Conservation (phyloP, 352 stramenopile genomes). For the Phytophthora lateralis region DNA sequence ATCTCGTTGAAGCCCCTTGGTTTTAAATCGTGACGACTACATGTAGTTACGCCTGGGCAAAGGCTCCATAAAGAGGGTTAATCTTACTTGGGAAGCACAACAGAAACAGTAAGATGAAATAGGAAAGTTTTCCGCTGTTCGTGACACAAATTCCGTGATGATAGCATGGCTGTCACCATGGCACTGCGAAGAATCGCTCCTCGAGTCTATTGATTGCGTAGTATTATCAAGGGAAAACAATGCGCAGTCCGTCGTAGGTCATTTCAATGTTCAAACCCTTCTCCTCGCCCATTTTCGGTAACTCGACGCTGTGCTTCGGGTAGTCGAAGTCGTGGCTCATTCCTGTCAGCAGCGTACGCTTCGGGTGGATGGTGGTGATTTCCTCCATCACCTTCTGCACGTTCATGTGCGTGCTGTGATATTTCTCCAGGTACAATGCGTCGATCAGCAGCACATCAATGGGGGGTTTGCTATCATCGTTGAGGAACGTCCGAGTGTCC, state of each 20-base stretch:
- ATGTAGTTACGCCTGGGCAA: too few relatives aligned
- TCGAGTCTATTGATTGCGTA: conserved; percentile 10
- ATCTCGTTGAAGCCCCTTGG: background rate
- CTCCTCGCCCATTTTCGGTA: conserved; percentile 49
- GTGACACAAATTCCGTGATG: conserved; percentile 2
- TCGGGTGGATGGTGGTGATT: conserved; percentile 66
- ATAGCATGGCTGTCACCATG: background rate
- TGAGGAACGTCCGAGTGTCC: conserved; percentile 62
- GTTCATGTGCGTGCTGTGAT: conserved; percentile 89
- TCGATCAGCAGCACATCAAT: conserved; percentile 90
- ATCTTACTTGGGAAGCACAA: background rate
- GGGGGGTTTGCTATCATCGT: conserved; percentile 45
- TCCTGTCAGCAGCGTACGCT: conserved; percentile 78
- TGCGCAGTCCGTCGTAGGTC: conserved; percentile 77
- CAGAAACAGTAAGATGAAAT: background rate
- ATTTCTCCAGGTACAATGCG: conserved; percentile 74
- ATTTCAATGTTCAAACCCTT: conserved; percentile 81
- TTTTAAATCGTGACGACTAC: background rate
- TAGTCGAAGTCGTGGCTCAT: conserved; percentile 91
- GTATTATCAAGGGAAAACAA: conserved; percentile 48
- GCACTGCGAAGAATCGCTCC: background rate
- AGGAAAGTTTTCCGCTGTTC: background rate
- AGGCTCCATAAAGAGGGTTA: background rate
- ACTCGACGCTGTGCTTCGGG: conserved; percentile 43
- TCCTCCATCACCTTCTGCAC: conserved; percentile 69